A percentile compares a stretch with the other conserved stretches of the same genome.
Conservation (phyloP, 2,329 filamentous ascomycete genomes). For the Coniella vitis region DNA sequence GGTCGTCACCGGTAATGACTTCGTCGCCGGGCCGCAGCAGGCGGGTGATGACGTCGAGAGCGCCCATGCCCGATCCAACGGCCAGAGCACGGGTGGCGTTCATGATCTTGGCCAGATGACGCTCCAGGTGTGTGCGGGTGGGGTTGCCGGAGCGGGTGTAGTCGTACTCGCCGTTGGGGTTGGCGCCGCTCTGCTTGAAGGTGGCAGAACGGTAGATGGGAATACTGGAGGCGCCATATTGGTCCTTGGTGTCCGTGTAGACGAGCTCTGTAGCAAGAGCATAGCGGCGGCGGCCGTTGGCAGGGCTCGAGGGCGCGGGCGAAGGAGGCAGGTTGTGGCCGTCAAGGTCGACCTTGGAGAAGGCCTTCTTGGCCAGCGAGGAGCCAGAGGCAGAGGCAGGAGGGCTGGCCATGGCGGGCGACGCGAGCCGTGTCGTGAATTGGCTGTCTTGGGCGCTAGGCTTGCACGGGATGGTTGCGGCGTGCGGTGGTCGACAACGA, state of each 20-base stretch:
- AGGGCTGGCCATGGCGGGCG: slow-evolving; percentile 11
- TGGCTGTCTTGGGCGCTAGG: too few relatives aligned
- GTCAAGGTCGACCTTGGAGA: slow-evolving; percentile 65
- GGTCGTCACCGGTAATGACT: slow-evolving; percentile 92
- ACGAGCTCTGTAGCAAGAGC: slow-evolving; percentile 93
- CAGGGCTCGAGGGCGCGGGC: slow-evolving; percentile 85
- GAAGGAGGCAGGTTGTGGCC: slow-evolving; percentile 84
- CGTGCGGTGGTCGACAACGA: too few relatives aligned
- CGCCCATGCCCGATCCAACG: slow-evolving; percentile 95
- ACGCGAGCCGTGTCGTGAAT: background rate
- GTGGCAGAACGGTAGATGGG: slow-evolving; percentile 98
- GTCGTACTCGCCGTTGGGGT: slow-evolving; percentile 85
- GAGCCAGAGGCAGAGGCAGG: slow-evolving; percentile 3
- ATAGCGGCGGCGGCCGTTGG: slow-evolving; percentile 74
- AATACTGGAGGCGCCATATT: slow-evolving; percentile 93
- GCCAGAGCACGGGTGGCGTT: slow-evolving; percentile 84
- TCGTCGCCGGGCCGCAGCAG: slow-evolving; percentile 88
- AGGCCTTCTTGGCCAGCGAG: slow-evolving; percentile 30
- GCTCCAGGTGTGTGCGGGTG: slow-evolving; percentile 89
- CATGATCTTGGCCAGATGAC: slow-evolving; percentile 98
- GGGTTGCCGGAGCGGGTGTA: slow-evolving; percentile 98
- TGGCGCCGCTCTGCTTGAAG: slow-evolving; percentile 85
- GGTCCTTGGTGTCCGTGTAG: slow-evolving; percentile 91
- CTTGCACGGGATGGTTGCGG: too few relatives aligned
- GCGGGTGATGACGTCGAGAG: slow-evolving; percentile 90